Evolutionary conservation across 163 green algal genomes (phyloP).

Genomic region (Scenedesmus sp.): DNA sequence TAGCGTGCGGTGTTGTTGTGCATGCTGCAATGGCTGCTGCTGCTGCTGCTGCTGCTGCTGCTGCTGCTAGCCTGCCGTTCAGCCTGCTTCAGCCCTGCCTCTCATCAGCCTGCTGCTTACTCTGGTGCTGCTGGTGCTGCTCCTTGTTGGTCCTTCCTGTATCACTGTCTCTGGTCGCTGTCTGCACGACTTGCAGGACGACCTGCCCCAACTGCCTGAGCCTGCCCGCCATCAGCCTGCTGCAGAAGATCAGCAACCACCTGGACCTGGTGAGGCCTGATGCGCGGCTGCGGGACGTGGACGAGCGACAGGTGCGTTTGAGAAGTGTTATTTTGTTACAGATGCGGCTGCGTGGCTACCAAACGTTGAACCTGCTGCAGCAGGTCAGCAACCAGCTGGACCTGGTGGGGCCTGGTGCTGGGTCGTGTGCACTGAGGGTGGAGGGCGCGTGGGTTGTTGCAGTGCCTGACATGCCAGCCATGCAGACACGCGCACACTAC

Average conservation of each 20-base stretch:
- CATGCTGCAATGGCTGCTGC: too few species aligned
- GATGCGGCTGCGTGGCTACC: slow-evolving; percentile 31
- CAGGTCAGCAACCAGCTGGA: slow-evolving; percentile 86
- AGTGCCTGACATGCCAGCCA: too few species aligned
- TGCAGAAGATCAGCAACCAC: slow-evolving; percentile 84
- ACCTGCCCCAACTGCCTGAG: slow-evolving; percentile 81
- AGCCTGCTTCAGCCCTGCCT: slow-evolving; percentile 62
- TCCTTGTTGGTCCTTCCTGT: too few species aligned
- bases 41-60: neutral
- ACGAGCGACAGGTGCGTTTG: slow-evolving; percentile 23
- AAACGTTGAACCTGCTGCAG: slow-evolving; percentile 68
- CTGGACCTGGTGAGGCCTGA: slow-evolving; percentile 82
- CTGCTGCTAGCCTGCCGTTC: neutral
- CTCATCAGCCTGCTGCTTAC: neutral
- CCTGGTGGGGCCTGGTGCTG: slow-evolving; percentile 71
- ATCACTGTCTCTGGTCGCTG: neutral
- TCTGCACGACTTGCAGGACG: neutral
- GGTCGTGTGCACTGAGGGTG: neutral
- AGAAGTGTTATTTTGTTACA: neutral
- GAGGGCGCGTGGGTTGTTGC: slow-evolving; percentile 5
- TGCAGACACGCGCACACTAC: too few species aligned
- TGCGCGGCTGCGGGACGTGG: neutral
- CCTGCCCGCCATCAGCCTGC: slow-evolving; percentile 70
- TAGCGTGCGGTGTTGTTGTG: neutral
- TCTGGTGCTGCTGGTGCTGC: neutral